phyloP scores from a whole-genome alignment of 768 basidiomycete genomes.

The Dacryopinax spathularia region DNA sequence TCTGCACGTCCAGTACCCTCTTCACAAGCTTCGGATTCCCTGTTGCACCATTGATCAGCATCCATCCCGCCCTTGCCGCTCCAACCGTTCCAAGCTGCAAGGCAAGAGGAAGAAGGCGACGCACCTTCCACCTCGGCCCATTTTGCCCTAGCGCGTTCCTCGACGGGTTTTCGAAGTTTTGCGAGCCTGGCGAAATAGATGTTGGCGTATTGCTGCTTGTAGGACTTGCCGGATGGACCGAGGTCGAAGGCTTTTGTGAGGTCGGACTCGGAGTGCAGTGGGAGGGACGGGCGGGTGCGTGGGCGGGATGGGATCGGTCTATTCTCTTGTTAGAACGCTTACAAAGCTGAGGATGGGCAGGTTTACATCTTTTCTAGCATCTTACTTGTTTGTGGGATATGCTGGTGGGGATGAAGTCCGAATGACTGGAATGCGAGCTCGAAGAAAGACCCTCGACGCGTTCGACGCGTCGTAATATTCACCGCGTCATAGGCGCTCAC shows the following conservation, averaged over 20 bases:
- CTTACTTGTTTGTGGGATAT: no score
- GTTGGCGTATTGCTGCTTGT: slow-evolving; percentile 57
- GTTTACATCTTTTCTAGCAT: no score
- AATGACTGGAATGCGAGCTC: no score
- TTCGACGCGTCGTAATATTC: no score
- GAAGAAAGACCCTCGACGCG: no score
- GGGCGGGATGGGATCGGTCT: not conserved
- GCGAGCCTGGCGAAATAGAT: slow-evolving; percentile 52
- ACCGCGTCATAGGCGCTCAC: no score
- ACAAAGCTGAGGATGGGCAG: no score
- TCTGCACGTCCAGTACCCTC: slow-evolving; percentile 73
- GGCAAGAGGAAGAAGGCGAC: slow-evolving; percentile 1
- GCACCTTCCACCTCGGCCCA: slow-evolving; percentile 39
- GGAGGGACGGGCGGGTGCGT: not conserved
- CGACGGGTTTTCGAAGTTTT: slow-evolving; percentile 35
- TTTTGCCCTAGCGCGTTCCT: slow-evolving; percentile 33
- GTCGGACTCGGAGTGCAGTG: slow-evolving; percentile 2
- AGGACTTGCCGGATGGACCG: slow-evolving; percentile 34
- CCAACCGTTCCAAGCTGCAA: no score
- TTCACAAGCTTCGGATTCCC: slow-evolving; percentile 58
- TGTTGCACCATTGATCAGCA: slow-evolving; percentile 19
- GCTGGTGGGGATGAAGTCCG: no score
- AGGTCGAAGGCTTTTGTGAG: slow-evolving; percentile 27
- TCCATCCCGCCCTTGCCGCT: no score
- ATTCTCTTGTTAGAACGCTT: no score